A percentile compares a stretch with the other conserved stretches of the same genome.
Evolutionary conservation across 768 basidiomycete species (phyloP).

Genomic region (Phaeotremella fagi): DNA sequence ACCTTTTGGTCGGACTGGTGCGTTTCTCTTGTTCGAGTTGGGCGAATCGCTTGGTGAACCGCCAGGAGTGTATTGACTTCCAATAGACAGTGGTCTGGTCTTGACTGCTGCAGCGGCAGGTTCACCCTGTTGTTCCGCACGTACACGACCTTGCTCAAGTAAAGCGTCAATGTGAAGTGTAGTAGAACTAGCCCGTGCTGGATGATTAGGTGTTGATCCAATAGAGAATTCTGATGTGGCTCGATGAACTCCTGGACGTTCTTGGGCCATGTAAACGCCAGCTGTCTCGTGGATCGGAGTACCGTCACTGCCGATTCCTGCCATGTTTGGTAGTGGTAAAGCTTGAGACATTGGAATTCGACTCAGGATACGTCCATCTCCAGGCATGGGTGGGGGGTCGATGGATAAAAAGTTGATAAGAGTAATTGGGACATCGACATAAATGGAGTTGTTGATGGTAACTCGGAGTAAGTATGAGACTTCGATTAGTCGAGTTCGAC

Average conservation of each 20-base stretch:
- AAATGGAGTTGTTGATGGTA: constrained; percentile 60
- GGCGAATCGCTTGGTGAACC: not conserved
- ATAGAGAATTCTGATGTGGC: constrained; percentile 8
- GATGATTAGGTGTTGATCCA: not conserved
- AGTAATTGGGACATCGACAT: constrained; percentile 66
- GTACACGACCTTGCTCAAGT: constrained; percentile 21
- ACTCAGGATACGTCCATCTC: constrained; percentile 12
- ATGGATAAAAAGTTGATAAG: constrained; percentile 81
- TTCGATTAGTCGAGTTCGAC: constrained; percentile 67
- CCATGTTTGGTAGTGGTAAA: not conserved
- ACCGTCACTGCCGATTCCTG: not conserved
- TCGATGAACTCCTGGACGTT: not conserved
- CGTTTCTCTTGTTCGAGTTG: constrained; percentile 3
- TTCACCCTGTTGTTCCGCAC: constrained; percentile 11
- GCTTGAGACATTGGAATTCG: not conserved
- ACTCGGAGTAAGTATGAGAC: constrained; percentile 69
- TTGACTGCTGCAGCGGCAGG: not conserved
- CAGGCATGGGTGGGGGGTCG: constrained; percentile 63
- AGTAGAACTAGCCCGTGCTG: constrained; percentile 34
- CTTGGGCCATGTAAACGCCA: constrained; percentile 13
- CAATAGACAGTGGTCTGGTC: constrained; percentile 20
- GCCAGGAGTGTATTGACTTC: constrained; percentile 17
- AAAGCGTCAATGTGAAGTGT: constrained; percentile 37
- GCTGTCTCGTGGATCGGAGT: not conserved
- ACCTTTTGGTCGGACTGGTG: constrained; percentile 16